Percentiles rank a stretch among this genome's conserved stretches.
Evolutionary conservation across 2,329 filamentous ascomycete species (phyloP).

Genomic region (Stromatinia cepivora): DNA sequence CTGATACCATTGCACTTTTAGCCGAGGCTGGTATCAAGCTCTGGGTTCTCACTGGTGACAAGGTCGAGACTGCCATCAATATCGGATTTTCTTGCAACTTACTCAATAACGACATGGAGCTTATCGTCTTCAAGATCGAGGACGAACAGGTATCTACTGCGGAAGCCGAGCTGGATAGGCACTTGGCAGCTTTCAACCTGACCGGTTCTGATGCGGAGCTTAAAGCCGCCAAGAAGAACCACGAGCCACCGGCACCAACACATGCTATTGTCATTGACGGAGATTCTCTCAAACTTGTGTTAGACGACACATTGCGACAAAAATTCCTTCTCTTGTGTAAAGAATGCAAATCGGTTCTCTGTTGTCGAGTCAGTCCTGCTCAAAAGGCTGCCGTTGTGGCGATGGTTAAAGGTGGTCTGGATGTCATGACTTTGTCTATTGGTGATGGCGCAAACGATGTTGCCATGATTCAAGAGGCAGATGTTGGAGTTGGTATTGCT

Average conservation of each 20-base stretch:
- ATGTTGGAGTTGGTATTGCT: constrained; percentile 94
- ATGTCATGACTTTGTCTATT: constrained; percentile 93
- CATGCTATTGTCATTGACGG: constrained; percentile 95
- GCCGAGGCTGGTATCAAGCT: constrained; percentile 95
- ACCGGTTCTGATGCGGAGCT: constrained; percentile 86
- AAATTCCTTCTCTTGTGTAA: constrained; percentile 96
- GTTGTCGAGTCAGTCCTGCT: constrained; percentile 93
- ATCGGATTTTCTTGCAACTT: constrained; percentile 99
- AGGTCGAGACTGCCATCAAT: constrained; percentile 99
- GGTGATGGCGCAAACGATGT: constrained; percentile 95
- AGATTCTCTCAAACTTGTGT: constrained; percentile 84
- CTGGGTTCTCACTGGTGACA: constrained; percentile 97
- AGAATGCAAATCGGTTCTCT: constrained; percentile 93
- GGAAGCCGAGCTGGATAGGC: constrained; percentile 70
- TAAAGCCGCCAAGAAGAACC: constrained; percentile 72
- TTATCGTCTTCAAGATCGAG: constrained; percentile 83
- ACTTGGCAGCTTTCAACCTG: constrained; percentile 72
- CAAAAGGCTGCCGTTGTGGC: constrained; percentile 97
- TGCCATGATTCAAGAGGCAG: constrained; percentile 96
- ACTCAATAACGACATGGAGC: constrained; percentile 95
- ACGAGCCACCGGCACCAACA: constrained; percentile 81
- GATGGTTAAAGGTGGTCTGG: constrained; percentile 91
- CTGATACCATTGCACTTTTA: constrained; percentile 89
- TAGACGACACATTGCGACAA: constrained; percentile 79
- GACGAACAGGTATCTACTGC: constrained; percentile 67